Evolutionary conservation across 257 asterid genomes (phyloP), one percentile per base, ranked within the genome.

Genomic region (Solanum arcanum): DNA sequence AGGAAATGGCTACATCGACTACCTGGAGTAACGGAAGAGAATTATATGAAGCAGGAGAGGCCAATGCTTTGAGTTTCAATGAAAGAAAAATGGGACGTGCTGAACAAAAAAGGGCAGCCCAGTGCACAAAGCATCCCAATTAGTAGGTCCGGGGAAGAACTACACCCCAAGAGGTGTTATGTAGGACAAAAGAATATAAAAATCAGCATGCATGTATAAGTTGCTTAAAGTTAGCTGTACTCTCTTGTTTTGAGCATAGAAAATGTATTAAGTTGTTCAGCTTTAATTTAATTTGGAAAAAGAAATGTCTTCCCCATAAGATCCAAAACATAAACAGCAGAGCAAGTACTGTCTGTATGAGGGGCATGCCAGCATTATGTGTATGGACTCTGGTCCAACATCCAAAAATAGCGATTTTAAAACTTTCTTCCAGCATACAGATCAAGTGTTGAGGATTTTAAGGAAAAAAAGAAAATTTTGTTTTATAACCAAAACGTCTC

Each of bases 1-100:
- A 94, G 68, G 99, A 97, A 87, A 88, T 78, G 37, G 98, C 97
- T 62, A 94, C 91, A 86, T 97, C 98, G 87, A 97, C 89, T 68
- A 90, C 90, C 99, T 97, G 94, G 80, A 33, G 87, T 64, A 27
- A 74, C 2, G 62, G 77, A 59, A 16, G 29, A 82, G 9, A 81
- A 29, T 81, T 83, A 88, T 77, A 86, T 27, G 37, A 85, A 52
- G 41, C 83, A 86, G 68, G 82, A 88, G 75, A 12, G 31, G 88
- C 47, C 31, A 15, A 49, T 41, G 39, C 64, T 74, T 74, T 74
- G 81, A 74, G 49, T 74, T 37, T 20, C 49, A 74, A 37, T 21
- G 12, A 74, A 73, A 73, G 81, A 37, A 37, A 73, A 73, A 11
- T 20, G 82, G 1, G 82, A 21, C 8, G 33, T 27, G 27, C 82